Evolutionary conservation across 306 rosid species (phyloP).

Genomic region (Alnus glutinosa): DNA sequence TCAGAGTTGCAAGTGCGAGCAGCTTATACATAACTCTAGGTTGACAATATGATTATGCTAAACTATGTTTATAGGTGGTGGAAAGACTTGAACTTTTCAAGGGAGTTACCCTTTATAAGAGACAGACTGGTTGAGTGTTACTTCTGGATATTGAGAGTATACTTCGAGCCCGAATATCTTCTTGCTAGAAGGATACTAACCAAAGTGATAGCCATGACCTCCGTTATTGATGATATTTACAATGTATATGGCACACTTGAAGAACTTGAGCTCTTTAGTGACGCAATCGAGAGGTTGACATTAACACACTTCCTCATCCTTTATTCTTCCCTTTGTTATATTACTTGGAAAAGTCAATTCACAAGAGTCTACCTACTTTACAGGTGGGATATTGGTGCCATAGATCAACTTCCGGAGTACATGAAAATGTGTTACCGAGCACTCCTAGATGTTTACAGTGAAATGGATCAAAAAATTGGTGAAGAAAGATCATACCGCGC

Average conservation of each 20-base stretch:
- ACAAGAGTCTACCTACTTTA: not conserved
- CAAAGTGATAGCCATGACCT: conserved; percentile 24
- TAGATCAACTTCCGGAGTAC: conserved; percentile 16
- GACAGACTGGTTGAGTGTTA: conserved; percentile 40
- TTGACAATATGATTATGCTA: not conserved
- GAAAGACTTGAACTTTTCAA: conserved; percentile 28
- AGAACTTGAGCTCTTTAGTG: conserved; percentile 43
- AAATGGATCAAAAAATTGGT: conserved; percentile 29
- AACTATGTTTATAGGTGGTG: conserved; percentile 38
- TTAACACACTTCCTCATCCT: not conserved
- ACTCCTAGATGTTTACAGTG: conserved; percentile 19
- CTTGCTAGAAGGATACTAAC: conserved; percentile 23
- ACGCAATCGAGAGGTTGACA: conserved; percentile 37
- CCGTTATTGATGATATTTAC: conserved; percentile 43
- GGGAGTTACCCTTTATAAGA: conserved; percentile 33
- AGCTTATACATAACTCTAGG: not conserved
- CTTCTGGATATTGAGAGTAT: conserved; percentile 15
- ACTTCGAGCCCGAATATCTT: conserved; percentile 32
- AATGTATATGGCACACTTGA: conserved; percentile 41
- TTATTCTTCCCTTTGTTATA: not conserved
- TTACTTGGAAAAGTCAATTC: not conserved
- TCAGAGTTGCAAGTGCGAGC: not conserved
- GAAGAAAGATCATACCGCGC: conserved; percentile 25
- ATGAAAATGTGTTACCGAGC: not conserved
- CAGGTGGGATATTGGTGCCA: conserved; percentile 1